Evolutionary conservation across 2,329 filamentous ascomycete species (phyloP), one percentile per base, ranked within the genome.

Genomic region (Penicillium sp.): DNA sequence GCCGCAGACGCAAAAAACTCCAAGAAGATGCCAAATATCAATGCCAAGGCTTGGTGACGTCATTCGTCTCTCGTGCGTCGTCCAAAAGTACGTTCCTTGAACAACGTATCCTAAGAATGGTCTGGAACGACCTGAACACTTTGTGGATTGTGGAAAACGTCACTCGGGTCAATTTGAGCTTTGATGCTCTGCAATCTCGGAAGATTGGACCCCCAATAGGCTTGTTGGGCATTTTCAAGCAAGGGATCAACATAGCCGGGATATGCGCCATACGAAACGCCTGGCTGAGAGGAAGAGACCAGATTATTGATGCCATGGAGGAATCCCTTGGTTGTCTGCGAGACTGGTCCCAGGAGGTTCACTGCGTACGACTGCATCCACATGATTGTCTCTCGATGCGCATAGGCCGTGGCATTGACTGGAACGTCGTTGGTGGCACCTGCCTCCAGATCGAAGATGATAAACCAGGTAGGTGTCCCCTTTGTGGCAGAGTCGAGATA

Each of bases 301-400:
- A 73, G 28, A 13, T 75, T 63, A 69, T 87, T 83, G 50, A 89
- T 77, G 6, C 82, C 82, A 17, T 79, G 75, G 42, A 88, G 71
- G 58, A 89, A 88, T 0, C 75, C 67, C 58, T 77, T 81, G 1
- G 83, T 85, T 13, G 75, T 77, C n/a, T 77, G 64, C 1, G 77
- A 79, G 15, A 88, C 65, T 0, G 66, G 70, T 1, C 75, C 75
- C 0, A 80, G 76, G 0, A 86, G 67, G 19, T 83, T 84, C 49
- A 89, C 70, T 9, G 81, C 85, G 69, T 89, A 89, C 0, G 83
- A 85, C 70, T 90, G 86, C 70, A 87, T 83, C 77, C 87, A 88
- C 75, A 89, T 84, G 44, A 89, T 68, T 65, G 86, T 86, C 77
- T 90, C 85, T 51, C 88, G 84, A 68, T 90, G 88, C 0, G 84